Evolutionary conservation across 345 rosid species (phyloP), one percentile per base, ranked within the genome.

Genomic region (Crucihimalaya himalaica): DNA sequence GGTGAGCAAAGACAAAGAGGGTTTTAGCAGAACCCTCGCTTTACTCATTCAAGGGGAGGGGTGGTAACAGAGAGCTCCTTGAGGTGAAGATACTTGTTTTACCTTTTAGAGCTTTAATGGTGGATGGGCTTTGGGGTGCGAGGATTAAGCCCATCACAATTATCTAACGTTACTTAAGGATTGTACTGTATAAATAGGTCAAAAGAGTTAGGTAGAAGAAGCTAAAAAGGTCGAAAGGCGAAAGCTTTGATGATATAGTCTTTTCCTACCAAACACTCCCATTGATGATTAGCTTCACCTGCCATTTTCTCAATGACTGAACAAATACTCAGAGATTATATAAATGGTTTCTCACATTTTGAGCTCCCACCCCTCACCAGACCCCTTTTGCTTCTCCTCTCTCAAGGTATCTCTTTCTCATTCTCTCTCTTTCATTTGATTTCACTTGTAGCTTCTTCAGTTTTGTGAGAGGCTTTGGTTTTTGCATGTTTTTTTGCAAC

Each of bases 11-110:
- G 47, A 71, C 1, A 10, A 29, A 70, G 47, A 71, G 70, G 83
- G 81, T 76, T 77, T 73, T 55, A 82, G 82, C 59, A 85, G 76
- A 58, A 74, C 85, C 86, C 85, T 83, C 70, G 75, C 87, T 80
- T 79, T 87, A 81, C 67, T 86, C 92, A 88, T 90, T 81, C 93
- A 81, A 75, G 46, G 14, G 9, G 19, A 34, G 37, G 53, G 67
- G 32, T n/a, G 27, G 14, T 15, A 31, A 37, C 40, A 58, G 35
- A 9, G 43, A 7, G 59, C 4, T 51, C 32, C 0, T 43, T 15
- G 15, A 18, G 56, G 63, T 29, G 51, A 3, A 28, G 29, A 68
- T 6, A 4, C 19, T 45, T 16, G 15, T 11, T 45, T 55, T 35
- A 43, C 19, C 47, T 40, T 12, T 63, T 2, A 46, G 43, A 55